These are phyloP conservation scores for Endotrypanum monterogeii DNA, from an alignment of 208 protist genomes.

Conservation along the genomic window DNA sequence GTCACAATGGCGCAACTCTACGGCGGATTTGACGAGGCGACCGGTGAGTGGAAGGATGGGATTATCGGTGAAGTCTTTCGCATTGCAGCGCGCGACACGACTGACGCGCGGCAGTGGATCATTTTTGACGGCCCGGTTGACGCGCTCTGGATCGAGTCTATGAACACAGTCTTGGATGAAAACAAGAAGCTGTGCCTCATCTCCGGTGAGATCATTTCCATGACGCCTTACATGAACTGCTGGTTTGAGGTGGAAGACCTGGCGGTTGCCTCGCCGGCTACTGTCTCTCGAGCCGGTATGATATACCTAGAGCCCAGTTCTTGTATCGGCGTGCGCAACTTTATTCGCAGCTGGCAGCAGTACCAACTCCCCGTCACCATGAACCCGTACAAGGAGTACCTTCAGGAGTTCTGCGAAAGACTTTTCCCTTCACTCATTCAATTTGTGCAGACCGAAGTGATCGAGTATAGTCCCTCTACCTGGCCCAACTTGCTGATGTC, in stretches of 20 bases:
- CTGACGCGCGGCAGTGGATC: constrained; percentile 93
- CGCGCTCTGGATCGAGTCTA: constrained; percentile 95
- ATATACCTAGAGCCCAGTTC: constrained; percentile 97
- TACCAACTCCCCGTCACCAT: constrained; percentile 82
- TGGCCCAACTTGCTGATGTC: constrained; percentile 94
- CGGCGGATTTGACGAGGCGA: constrained; percentile 96
- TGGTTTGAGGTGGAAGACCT: constrained; percentile 98
- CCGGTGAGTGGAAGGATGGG: constrained; percentile 97
- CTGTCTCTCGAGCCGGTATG: constrained; percentile 98
- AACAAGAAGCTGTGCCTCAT: constrained; percentile 97
- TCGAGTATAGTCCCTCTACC: constrained; percentile 94
- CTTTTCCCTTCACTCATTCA: constrained; percentile 90
- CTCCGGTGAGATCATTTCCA: constrained; percentile 95
- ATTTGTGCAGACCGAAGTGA: constrained; percentile 92
- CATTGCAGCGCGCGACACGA: constrained; percentile 83
- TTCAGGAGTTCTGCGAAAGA: constrained; percentile 88
- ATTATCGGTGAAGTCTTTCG: constrained; percentile 95
- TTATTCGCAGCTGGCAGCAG: constrained; percentile 85
- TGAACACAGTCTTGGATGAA: constrained; percentile 96
- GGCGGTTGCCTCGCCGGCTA: constrained; percentile 96
- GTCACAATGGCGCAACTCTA: constrained; percentile 98
- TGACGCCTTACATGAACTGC: constrained; percentile 95
- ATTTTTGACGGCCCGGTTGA: constrained; percentile 97
- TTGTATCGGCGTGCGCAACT: constrained; percentile 85
- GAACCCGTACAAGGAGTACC: constrained; percentile 81